These are phyloP conservation scores for Ambispora gerdemannii DNA, from an alignment of 192 early-diverging fungal genomes.

Conservation along the genomic window DNA sequence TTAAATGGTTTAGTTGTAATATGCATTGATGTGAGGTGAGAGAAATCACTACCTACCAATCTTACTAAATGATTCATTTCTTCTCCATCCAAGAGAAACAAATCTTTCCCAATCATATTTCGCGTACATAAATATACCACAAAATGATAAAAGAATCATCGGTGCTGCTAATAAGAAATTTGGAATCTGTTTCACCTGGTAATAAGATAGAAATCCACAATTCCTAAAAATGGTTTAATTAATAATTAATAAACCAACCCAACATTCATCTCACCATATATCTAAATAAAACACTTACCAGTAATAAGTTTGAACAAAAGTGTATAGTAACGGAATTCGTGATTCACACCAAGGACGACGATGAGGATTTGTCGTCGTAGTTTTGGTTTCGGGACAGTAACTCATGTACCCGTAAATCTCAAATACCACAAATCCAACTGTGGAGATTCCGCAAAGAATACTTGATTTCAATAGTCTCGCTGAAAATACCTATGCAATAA, in stretches of 20 bases:
- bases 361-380: no score
- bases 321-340: conserved; percentile 64
- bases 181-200: conserved; percentile 75
- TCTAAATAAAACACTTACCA: conserved; percentile 69
- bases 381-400: conserved; percentile 34
- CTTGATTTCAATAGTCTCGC: conserved; percentile 26
- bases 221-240: conserved; percentile 54
- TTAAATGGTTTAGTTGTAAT: no score
- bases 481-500: not conserved
- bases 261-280: no score
- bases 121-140: conserved; percentile 58
- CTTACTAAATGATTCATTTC: not conserved
- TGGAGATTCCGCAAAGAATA: conserved; percentile 39
- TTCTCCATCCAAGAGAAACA: conserved; percentile 53
- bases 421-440: conserved; percentile 57
- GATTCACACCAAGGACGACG: conserved; percentile 72
- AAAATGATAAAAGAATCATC: conserved; percentile 63
- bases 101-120: conserved; percentile 50
- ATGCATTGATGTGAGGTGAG: no score
- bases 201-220: conserved; percentile 83
- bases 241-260: no score
- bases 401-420: conserved; percentile 57
- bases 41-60: no score
- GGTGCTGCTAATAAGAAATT: conserved; percentile 87
- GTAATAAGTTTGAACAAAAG: conserved; percentile 81